These are phyloP conservation scores for Cenchrus americanus DNA, from an alignment of 176 grass and related monocot species.

Conservation along the genomic window DNA sequence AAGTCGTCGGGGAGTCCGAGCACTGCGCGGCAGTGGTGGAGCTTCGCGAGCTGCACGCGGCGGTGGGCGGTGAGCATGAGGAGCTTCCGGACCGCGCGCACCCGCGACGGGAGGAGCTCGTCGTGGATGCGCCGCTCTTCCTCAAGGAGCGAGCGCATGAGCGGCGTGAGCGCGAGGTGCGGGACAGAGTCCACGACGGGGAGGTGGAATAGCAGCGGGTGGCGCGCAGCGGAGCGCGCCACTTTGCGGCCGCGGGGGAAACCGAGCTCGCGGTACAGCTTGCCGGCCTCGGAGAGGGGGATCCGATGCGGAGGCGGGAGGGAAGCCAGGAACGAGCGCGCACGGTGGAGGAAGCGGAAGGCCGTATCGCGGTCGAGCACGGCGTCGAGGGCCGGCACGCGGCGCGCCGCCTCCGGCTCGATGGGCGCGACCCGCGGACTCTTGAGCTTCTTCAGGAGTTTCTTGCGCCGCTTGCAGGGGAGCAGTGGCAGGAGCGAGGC, in stretches of 20 bases:
- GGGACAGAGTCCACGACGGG: slow-evolving; percentile 54
- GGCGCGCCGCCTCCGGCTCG: slow-evolving; percentile 59
- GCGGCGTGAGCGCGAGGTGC: slow-evolving; percentile 66
- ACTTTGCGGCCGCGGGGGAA: slow-evolving; percentile 74
- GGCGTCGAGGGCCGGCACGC: slow-evolving; percentile 52
- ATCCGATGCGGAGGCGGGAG: slow-evolving; percentile 59
- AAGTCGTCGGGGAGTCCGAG: slow-evolving; percentile 86
- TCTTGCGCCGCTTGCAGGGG: slow-evolving; percentile 73
- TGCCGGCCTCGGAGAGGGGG: slow-evolving; percentile 65
- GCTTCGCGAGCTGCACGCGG: slow-evolving; percentile 73
- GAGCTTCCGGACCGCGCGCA: slow-evolving; percentile 71
- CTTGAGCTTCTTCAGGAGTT: slow-evolving; percentile 66
- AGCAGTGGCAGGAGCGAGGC: slow-evolving; percentile 70
- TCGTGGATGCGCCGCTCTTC: slow-evolving; percentile 71
- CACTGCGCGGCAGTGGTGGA: slow-evolving; percentile 74
- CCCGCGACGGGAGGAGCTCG: slow-evolving; percentile 42
- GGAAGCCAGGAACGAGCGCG: slow-evolving; percentile 63
- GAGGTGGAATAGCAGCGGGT: slow-evolving; percentile 72
- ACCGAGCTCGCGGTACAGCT: slow-evolving; percentile 76
- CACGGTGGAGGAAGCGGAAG: slow-evolving; percentile 73
- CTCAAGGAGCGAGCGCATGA: slow-evolving; percentile 79
- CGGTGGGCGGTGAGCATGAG: slow-evolving; percentile 74
- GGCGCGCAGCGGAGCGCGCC: slow-evolving; percentile 48
- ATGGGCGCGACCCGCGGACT: slow-evolving; percentile 77
- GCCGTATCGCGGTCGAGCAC: slow-evolving; percentile 60